phyloP scores from a whole-genome alignment of 192 early-diverging fungal species.

The Rhizophagus sp. region DNA sequence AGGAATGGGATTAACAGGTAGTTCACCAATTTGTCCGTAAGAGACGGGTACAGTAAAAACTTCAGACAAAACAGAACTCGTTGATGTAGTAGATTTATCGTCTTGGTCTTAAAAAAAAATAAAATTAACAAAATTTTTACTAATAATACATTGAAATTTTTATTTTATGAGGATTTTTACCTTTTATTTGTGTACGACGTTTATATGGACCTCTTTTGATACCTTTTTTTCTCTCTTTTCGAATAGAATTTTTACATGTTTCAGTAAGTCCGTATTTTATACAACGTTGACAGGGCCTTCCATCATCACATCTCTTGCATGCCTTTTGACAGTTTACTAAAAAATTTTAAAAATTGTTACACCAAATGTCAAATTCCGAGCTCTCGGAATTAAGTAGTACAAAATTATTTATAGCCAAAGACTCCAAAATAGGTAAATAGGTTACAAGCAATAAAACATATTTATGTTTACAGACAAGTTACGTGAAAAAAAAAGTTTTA shows the following conservation, averaged over 20 bases:
- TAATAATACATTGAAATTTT: neutral
- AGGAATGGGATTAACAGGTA: neutral
- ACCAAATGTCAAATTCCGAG: neutral
- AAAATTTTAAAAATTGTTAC: neutral
- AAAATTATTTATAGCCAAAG: conserved; percentile 6
- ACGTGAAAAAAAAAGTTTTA: neutral
- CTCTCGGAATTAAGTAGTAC: neutral
- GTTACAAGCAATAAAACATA: too few species aligned
- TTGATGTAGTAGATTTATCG: neutral
- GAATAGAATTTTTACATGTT: conserved; percentile 73
- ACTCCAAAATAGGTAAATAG: too few species aligned
- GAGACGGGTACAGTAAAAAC: neutral
- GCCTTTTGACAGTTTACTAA: conserved; percentile 82
- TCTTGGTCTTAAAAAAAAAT: too few species aligned
- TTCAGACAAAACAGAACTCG: neutral
- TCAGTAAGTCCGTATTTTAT: conserved; percentile 67
- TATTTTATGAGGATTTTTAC: neutral
- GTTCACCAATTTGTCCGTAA: neutral
- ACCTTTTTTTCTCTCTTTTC: conserved; percentile 82
- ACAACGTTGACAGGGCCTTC: conserved; percentile 83
- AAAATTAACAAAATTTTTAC: neutral
- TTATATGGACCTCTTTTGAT: conserved; percentile 87
- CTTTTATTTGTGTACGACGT: conserved; percentile 35
- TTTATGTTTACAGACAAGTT: neutral
- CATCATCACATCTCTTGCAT: conserved; percentile 91